Percentiles rank a stretch among this genome's conserved stretches.
Conservation (phyloP, 345 rosid species). For the Salix brachista region DNA sequence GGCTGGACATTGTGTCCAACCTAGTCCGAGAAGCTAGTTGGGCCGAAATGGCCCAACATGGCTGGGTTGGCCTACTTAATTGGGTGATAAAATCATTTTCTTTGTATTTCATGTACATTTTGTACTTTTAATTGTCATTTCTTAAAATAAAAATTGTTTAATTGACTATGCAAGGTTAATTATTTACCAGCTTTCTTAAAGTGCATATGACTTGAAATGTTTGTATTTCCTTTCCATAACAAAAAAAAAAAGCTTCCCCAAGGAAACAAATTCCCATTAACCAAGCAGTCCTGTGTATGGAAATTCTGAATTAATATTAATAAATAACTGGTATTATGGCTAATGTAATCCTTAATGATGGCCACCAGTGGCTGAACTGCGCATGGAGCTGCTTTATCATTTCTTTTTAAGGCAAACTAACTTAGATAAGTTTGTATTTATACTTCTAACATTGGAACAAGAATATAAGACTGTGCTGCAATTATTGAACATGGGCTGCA, state of each 20-base stretch:
- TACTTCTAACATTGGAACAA: background rate
- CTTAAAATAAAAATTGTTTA: too few species aligned
- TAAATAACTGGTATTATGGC: conserved; percentile 2
- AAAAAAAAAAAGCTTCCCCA: background rate
- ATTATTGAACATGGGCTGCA: background rate
- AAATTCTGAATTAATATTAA: background rate
- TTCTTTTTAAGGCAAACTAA: background rate
- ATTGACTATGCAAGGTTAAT: too few species aligned
- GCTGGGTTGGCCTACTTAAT: too few species aligned
- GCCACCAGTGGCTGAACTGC: conserved; percentile 25
- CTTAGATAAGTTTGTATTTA: conserved; percentile 22
- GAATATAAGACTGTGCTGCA: background rate
- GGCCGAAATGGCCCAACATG: too few species aligned
- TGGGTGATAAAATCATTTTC: too few species aligned
- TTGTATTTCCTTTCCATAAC: too few species aligned
- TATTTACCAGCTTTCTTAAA: too few species aligned
- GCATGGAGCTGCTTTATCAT: conserved; percentile 12
- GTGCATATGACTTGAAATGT: too few species aligned
- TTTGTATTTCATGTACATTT: too few species aligned
- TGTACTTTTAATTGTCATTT: too few species aligned
- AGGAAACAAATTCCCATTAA: background rate
- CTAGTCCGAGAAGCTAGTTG: too few species aligned
- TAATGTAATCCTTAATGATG: conserved; percentile 26
- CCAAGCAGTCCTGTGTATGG: background rate
- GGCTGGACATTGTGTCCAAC: too few species aligned